Evolutionary conservation across 345 rosid genomes (phyloP), one percentile per base, ranked within the genome.

Genomic region (Salix arbutifolia): DNA sequence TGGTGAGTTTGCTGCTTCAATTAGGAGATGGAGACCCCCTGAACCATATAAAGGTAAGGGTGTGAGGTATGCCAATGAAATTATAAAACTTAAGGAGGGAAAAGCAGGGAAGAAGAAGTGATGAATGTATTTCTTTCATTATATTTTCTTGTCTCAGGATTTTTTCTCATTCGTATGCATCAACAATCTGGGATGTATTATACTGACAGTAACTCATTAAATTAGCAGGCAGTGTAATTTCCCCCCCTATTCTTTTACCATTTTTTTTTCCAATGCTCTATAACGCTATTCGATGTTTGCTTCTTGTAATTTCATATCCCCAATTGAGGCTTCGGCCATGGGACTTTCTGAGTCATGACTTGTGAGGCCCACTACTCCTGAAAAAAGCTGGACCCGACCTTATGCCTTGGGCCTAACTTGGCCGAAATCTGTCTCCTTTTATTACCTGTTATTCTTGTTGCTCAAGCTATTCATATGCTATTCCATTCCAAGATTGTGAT

Each of bases 31-130:
- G 97, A 91, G 98, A 69, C 98, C 99, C 8, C 97, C 99, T 0
- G 97, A 96, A 79, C 99, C 99, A 13, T 96, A 96, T 82, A 96
- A 93, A 80, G 98, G 98, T 67, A 96, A 96, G 84, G 99, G 99
- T 67, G 94, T 92, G 72, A 96, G 89, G 80, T 96, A 96, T 77
- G 92, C 87, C 0, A 89, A 93, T 75, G 99, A 96, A 87, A 74
- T 90, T 64, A 78, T 91, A 61, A 78, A 92, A 77, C 83, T 94
- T 83, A 96, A 96, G 86, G 99, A 92, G 81, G 97, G 99, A 3
- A 96, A 96, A 86, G 97, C 99, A 30, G 98, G 96, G 71, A 96
- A 96, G 89, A 96, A 93, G 89, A 91, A 93, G 90, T 91, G 83
- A 82, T 77, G 65, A 30, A 44, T 62, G 56, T 46, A 6, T 72